Evolutionary conservation across 2,329 filamentous ascomycete species (phyloP).

Genomic region (Penicillium sclerotigenum): DNA sequence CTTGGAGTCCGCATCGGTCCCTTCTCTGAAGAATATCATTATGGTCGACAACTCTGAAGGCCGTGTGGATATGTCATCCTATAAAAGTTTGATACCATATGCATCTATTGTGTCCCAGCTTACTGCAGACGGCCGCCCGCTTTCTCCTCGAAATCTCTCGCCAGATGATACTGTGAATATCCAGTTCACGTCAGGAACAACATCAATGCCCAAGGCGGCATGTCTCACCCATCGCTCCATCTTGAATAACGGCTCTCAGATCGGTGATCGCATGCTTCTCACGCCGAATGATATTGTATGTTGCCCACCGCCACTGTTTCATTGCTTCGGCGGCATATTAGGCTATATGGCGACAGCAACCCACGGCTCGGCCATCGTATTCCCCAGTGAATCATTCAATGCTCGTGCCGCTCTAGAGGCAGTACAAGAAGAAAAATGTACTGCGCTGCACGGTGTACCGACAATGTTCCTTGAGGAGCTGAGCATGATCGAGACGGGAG

Average conservation of each 20-base stretch:
- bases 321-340: conserved; percentile 84
- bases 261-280: conserved; percentile 81
- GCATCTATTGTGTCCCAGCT: conserved; percentile 45
- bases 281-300: conserved; percentile 66
- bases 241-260: conserved; percentile 84
- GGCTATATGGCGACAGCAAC: conserved; percentile 97
- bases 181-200: conserved; percentile 96
- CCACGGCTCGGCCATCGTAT: conserved; percentile 73
- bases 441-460: conserved; percentile 79
- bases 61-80: conserved; percentile 47
- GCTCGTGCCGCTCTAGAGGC: conserved; percentile 66
- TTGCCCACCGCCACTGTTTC: conserved; percentile 57
- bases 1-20: conserved; percentile 58
- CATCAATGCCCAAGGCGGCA: conserved; percentile 83
- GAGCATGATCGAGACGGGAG: conserved; percentile 63
- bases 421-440: conserved; percentile 61
- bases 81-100: conserved; percentile 48
- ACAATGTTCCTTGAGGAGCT: conserved; percentile 94
- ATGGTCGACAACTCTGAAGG: conserved; percentile 73
- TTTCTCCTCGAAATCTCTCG: conserved; percentile 51
- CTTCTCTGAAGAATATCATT: conserved; percentile 67
- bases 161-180: conserved; percentile 81
- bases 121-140: conserved; percentile 35
- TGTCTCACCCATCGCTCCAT: conserved; percentile 83
- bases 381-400: conserved; percentile 84